These are phyloP conservation scores for Thuja plicata DNA, from an alignment of 83 land plant species.

Conservation along the genomic window DNA sequence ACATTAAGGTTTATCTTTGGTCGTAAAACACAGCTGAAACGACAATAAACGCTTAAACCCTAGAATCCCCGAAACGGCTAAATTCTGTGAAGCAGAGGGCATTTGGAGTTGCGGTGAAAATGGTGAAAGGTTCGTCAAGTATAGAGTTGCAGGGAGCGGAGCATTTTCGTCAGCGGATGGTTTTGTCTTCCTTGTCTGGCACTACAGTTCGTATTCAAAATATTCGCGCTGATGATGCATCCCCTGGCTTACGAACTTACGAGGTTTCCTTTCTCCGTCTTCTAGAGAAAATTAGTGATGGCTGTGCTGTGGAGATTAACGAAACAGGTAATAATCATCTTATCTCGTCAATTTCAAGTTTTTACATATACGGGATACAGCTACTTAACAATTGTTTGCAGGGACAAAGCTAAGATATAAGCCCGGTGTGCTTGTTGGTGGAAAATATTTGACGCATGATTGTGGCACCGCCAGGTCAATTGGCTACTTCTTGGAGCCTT, in stretches of 20 bases:
- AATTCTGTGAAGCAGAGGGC: not conserved
- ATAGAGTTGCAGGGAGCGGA: slow-evolving; percentile 62
- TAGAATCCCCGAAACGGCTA: not conserved
- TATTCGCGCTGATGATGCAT: slow-evolving; percentile 64
- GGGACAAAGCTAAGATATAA: slow-evolving; percentile 93
- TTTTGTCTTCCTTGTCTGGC: slow-evolving; percentile 79
- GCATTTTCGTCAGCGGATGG: slow-evolving; percentile 73
- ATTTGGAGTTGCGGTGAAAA: not conserved
- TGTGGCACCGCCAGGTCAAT: slow-evolving; percentile 81
- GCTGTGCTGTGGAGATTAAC: slow-evolving; percentile 84
- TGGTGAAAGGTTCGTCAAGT: slow-evolving; percentile 46
- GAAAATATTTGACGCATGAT: slow-evolving; percentile 74
- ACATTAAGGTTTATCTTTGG: no score
- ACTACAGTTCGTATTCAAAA: slow-evolving; percentile 66
- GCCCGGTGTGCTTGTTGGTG: slow-evolving; percentile 88
- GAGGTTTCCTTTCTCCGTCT: slow-evolving; percentile 88
- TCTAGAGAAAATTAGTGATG: slow-evolving; percentile 82
- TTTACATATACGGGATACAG: not conserved
- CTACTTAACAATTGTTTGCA: slow-evolving; percentile 16
- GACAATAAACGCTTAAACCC: no score
- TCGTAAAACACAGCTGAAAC: no score
- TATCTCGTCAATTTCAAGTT: not conserved
- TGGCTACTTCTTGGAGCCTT: slow-evolving; percentile 93
- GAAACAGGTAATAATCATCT: slow-evolving; percentile 72
- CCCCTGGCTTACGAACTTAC: slow-evolving; percentile 80